phyloP scores from a whole-genome alignment of 2,329 filamentous ascomycete genomes.

The Penicillium sp. region DNA sequence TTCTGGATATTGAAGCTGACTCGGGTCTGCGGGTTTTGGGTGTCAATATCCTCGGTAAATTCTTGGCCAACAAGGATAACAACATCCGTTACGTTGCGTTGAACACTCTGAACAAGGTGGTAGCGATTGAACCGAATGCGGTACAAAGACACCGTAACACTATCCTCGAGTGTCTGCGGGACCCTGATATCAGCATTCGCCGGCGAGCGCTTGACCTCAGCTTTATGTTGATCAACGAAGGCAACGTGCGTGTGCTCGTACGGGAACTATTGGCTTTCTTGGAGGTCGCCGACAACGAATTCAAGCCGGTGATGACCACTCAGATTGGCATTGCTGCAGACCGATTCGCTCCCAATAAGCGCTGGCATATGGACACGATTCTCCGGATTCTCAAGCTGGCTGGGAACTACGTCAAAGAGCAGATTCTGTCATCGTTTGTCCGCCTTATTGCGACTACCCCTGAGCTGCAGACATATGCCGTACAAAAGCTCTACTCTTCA shows the following conservation, averaged over 20 bases:
- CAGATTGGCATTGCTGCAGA: slow-evolving; percentile 98
- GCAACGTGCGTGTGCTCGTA: slow-evolving; percentile 90
- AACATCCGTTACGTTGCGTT: slow-evolving; percentile 98
- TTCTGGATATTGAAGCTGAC: slow-evolving; percentile 96
- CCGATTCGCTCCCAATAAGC: slow-evolving; percentile 91
- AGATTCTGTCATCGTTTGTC: slow-evolving; percentile 94
- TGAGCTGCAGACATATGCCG: slow-evolving; percentile 92
- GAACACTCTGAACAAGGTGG: slow-evolving; percentile 96
- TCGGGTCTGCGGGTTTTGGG: slow-evolving; percentile 90
- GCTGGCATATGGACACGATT: slow-evolving; percentile 99
- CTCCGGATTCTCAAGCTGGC: slow-evolving; percentile 87
- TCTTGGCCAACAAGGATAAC: slow-evolving; percentile 97
- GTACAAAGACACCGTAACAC: slow-evolving; percentile 97
- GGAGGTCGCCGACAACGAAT: slow-evolving; percentile 96
- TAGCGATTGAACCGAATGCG: slow-evolving; percentile 95
- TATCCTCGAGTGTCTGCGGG: slow-evolving; percentile 89
- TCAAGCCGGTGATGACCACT: slow-evolving; percentile 97
- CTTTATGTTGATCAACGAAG: slow-evolving; percentile 96
- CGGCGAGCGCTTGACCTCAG: slow-evolving; percentile 93
- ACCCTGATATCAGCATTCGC: slow-evolving; percentile 97
- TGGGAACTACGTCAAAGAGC: slow-evolving; percentile 96
- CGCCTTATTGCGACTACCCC: slow-evolving; percentile 91
- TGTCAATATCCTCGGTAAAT: slow-evolving; percentile 98
- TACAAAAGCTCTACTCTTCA: slow-evolving; percentile 87
- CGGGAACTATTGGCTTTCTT: slow-evolving; percentile 91